phyloP scores from a whole-genome alignment of 208 protist genomes.

The Leishmania aethiopica region DNA sequence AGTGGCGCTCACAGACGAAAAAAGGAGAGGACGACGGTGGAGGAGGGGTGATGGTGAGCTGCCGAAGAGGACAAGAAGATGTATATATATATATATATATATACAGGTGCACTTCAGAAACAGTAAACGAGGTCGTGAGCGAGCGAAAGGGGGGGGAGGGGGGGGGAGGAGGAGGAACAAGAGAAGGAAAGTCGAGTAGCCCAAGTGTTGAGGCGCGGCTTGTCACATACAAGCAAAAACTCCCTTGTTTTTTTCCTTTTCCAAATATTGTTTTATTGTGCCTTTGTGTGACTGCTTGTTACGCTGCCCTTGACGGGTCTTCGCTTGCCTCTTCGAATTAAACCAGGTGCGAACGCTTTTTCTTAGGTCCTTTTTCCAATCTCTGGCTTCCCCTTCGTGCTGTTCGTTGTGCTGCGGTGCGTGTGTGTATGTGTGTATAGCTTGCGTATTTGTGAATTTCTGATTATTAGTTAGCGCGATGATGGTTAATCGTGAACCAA shows the following conservation, averaged over 20 bases:
- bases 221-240: not conserved
- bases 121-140: not conserved
- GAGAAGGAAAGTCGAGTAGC: not conserved
- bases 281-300: not conserved
- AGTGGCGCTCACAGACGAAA: not conserved
- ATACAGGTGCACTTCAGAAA: not conserved
- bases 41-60: not conserved
- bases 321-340: not conserved
- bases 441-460: not conserved
- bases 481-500: not conserved
- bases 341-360: not conserved
- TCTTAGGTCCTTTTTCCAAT: not conserved
- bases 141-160: not conserved
- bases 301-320: not conserved
- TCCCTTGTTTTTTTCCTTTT: not conserved
- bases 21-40: too few species aligned
- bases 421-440: not conserved
- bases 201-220: not conserved
- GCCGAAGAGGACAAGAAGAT: not conserved
- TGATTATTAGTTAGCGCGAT: not conserved
- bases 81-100: not conserved
- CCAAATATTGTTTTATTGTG: not conserved
- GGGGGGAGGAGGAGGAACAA: not conserved
- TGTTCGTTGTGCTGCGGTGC: not conserved
- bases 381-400: not conserved